Conservation (phyloP, 257 asterid species). For the Rhazya stricta region DNA sequence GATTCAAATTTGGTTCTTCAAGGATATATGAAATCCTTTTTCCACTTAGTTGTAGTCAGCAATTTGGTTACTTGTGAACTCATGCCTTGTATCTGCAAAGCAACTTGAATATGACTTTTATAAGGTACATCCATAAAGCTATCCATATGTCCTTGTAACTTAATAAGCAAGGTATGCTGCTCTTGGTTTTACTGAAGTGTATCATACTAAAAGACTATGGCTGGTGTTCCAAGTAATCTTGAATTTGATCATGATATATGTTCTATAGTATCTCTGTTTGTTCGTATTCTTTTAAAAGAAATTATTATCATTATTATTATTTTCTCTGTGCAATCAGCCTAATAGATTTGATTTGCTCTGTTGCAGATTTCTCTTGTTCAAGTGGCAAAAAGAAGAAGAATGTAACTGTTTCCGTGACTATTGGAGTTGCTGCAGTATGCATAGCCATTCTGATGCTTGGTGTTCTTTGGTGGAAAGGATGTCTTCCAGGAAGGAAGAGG, state of each 20-base stretch:
- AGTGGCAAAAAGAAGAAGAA: conserved; percentile 52
- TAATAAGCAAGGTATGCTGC: not conserved
- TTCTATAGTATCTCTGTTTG: not conserved
- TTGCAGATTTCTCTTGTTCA: conserved; percentile 67
- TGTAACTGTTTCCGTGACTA: conserved; percentile 36
- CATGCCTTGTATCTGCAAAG: not conserved
- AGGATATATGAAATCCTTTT: not conserved
- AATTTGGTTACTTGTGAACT: not conserved
- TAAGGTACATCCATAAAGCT: not conserved
- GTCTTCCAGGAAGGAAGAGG: conserved; percentile 35
- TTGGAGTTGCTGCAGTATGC: conserved; percentile 40
- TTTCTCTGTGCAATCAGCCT: not conserved
- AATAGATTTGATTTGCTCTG: conserved; percentile 14
- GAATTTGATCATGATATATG: not conserved
- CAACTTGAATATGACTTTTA: not conserved
- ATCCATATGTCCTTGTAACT: not conserved
- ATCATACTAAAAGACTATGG: no score
- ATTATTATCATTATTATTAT: not conserved
- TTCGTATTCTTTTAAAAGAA: not conserved
- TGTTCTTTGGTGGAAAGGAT: conserved; percentile 65
- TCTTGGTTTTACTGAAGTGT: not conserved
- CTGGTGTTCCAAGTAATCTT: not conserved
- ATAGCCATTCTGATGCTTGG: conserved; percentile 32
- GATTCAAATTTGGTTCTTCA: not conserved
- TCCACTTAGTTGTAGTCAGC: not conserved